Evolutionary conservation across 352 stramenopile species (phyloP).

Genomic region (Pythium phragmitis): DNA sequence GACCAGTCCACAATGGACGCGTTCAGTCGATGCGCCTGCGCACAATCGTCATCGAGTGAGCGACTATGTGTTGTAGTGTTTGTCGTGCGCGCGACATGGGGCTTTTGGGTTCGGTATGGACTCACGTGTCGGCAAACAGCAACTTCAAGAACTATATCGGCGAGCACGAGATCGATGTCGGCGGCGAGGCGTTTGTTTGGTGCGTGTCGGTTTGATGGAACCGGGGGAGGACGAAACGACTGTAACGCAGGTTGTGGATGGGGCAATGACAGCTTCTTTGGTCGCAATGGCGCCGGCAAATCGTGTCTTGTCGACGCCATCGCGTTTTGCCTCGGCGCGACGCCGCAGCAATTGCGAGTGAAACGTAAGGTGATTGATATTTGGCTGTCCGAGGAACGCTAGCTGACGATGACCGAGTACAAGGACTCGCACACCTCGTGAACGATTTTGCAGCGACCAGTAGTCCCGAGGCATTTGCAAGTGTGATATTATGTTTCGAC

Average conservation of each 20-base stretch:
- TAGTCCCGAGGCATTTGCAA: slow-evolving; percentile 8
- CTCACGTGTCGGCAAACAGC: slow-evolving; percentile 20
- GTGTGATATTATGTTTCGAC: slow-evolving; percentile 21
- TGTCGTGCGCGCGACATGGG: neutral
- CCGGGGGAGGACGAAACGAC: neutral
- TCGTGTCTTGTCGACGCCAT: slow-evolving; percentile 33
- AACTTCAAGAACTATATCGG: slow-evolving; percentile 37
- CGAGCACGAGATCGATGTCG: slow-evolving; percentile 24
- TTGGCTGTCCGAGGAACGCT: neutral
- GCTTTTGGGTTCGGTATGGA: neutral
- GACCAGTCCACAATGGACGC: neutral
- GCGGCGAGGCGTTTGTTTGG: slow-evolving; percentile 23
- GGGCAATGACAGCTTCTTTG: slow-evolving; percentile 20
- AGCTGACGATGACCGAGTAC: neutral
- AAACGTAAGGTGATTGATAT: slow-evolving; percentile 16
- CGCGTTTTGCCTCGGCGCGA: slow-evolving; percentile 28
- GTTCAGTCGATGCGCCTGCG: slow-evolving; percentile 9
- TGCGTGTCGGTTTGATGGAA: neutral
- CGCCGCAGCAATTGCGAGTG: slow-evolving; percentile 24
- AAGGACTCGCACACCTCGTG: slow-evolving; percentile 27
- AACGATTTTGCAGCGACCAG: slow-evolving; percentile 17
- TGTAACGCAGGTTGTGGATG: neutral
- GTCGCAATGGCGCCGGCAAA: slow-evolving; percentile 30
- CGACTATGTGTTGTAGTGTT: slow-evolving; percentile 5
- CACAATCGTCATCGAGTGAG: slow-evolving; percentile 30